Evolutionary conservation across 2,329 filamentous ascomycete species (phyloP).

Genomic region (Seiridium unicorne): DNA sequence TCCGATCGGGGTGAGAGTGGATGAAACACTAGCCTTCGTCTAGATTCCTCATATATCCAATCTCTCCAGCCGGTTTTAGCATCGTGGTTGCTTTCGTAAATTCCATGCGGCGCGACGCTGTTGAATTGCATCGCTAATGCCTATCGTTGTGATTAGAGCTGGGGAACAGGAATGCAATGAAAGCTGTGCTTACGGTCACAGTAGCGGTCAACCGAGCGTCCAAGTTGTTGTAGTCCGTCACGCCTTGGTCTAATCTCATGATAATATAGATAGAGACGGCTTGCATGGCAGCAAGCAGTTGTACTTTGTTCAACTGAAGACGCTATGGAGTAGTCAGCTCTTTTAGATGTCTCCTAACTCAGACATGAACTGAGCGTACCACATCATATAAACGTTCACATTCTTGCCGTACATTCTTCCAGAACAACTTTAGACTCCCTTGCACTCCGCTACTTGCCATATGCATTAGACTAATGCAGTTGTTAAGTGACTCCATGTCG

Average conservation of each 20-base stretch:
- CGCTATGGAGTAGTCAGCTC: neutral
- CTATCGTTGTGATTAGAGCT: slow-evolving; percentile 2
- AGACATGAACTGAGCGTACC: slow-evolving; percentile 22
- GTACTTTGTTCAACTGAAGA: slow-evolving; percentile 31
- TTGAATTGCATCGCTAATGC: neutral
- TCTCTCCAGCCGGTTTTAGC: slow-evolving; percentile 32
- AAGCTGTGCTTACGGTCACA: slow-evolving; percentile 27
- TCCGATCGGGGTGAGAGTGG: too few species aligned
- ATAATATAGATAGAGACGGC: slow-evolving; percentile 42
- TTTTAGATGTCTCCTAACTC: too few species aligned
- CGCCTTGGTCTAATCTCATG: slow-evolving; percentile 39
- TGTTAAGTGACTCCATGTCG: slow-evolving; percentile 34
- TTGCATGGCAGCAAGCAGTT: slow-evolving; percentile 39
- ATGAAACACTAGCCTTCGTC: slow-evolving; percentile 25
- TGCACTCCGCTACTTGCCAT: slow-evolving; percentile 32
- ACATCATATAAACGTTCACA: slow-evolving; percentile 36
- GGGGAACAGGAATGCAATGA: slow-evolving; percentile 5
- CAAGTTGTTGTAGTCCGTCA: slow-evolving; percentile 39
- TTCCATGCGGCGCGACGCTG: too few species aligned
- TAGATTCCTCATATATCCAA: slow-evolving; percentile 40
- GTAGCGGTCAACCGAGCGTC: slow-evolving; percentile 34
- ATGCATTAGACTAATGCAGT: slow-evolving; percentile 38
- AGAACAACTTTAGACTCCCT: slow-evolving; percentile 39
- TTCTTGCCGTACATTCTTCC: slow-evolving; percentile 40
- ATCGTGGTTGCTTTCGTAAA: neutral